Base-by-base conservation (phyloP, 345 rosid genomes). In the Heritiera littoralis region DNA sequence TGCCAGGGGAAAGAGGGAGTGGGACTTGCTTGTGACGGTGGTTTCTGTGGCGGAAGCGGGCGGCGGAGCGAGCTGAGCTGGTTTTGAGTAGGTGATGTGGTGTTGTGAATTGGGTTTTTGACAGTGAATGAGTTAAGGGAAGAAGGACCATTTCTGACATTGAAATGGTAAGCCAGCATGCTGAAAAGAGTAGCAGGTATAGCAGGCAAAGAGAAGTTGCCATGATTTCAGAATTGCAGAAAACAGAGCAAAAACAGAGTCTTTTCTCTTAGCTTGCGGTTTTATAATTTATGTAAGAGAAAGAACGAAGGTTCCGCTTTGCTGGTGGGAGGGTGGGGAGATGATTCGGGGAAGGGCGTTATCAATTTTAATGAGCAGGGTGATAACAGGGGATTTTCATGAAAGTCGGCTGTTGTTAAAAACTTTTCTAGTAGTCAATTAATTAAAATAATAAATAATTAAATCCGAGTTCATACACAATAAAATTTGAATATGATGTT, bases 1-100 rank as follows among this genome's bases (percentile, higher is more conserved):
- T 93, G 12, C 98, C 98, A 8, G 99, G 86, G 7, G 97, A 90
- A 49, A 96, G 89, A n/a, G 98, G 97, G 17, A 96, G 92, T 0
- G 97, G 84, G 72, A 96, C 89, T 78, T 89, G 94, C 15, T 84
- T 81, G 43, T 68, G 80, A 78, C 55, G 84, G 56, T 84, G 81
- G 80, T 84, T 92, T 3, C 0, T 41, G 74, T 55, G 88, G 80
- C 64, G 89, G 92, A 92, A 92, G 35, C 97, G 97, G 56, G 88
- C 61, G 65, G 91, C 83, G 75, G 98, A 92, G 81, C 92, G 93
- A 80, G 88, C n/a, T 48, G 98, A 85, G 80, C 90, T 80, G 79
- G 92, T 77, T 80, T 90, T 94, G 76, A 96, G 95, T 78, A 96
- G 97, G 83, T 92, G 89, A 88, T 86, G 91, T 67, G 95, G 86